These are phyloP conservation scores for Rhizomucor pusillus DNA, from an alignment of 371 early-diverging fungal genomes.

Conservation along the genomic window DNA sequence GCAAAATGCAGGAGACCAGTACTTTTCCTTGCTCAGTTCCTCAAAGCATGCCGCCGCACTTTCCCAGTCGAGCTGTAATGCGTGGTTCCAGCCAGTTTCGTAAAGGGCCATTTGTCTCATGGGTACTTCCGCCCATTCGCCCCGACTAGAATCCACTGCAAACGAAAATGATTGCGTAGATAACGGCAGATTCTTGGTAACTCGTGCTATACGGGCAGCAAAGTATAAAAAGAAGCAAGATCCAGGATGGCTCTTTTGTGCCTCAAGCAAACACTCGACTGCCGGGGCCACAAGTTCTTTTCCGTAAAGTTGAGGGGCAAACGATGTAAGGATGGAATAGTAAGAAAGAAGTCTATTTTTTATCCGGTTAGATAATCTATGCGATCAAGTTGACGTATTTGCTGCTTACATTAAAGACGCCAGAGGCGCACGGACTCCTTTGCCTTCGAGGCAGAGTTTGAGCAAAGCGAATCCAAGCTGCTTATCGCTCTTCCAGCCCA, in stretches of 20 bases:
- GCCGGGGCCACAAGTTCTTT: conserved; percentile 34
- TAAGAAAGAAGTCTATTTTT: conserved; percentile 29
- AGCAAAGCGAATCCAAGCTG: conserved; percentile 58
- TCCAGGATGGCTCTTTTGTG: conserved; percentile 46
- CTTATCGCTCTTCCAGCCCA: conserved; percentile 60
- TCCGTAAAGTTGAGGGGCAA: conserved; percentile 22
- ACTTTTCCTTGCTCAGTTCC: conserved; percentile 29
- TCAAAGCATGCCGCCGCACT: conserved; percentile 38
- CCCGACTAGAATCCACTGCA: conserved; percentile 33
- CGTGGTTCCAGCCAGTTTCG: conserved; percentile 53
- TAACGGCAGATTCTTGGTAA: conserved; percentile 28
- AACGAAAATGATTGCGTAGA: conserved; percentile 42
- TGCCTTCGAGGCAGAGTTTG: conserved; percentile 50
- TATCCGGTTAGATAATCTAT: too few relatives aligned
- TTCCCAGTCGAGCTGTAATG: conserved; percentile 50
- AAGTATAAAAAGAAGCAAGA: conserved; percentile 60
- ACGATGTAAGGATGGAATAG: conserved; percentile 22
- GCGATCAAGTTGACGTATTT: too few relatives aligned
- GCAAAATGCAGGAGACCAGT: conserved; percentile 45
- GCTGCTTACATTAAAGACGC: conserved; percentile 59
- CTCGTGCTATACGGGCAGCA: conserved; percentile 49
- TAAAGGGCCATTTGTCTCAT: conserved; percentile 41
- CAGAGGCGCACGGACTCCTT: conserved; percentile 55
- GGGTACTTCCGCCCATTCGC: conserved; percentile 39
- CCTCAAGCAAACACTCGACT: conserved; percentile 47